Evolutionary conservation across 441 rosid genomes (phyloP).

Genomic region (Populus hybrid): DNA sequence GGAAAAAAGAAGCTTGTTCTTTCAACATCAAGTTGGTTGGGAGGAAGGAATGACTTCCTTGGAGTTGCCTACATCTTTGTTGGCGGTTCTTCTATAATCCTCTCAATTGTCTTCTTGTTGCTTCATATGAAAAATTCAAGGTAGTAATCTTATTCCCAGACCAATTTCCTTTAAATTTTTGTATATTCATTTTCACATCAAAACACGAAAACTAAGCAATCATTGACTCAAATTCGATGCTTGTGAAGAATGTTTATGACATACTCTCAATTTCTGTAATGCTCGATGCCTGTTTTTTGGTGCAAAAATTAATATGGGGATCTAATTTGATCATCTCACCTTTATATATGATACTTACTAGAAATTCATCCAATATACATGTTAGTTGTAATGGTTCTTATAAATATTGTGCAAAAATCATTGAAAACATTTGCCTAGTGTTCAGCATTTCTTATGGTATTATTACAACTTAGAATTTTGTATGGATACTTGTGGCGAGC

Average conservation of each 20-base stretch:
- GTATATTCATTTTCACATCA: slow-evolving; percentile 6
- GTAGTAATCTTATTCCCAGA: slow-evolving; percentile 24
- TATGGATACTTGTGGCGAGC: not conserved
- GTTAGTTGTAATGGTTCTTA: not conserved
- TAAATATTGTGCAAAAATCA: not conserved
- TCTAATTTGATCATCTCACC: not conserved
- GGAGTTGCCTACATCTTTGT: slow-evolving; percentile 63
- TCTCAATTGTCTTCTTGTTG: slow-evolving; percentile 58
- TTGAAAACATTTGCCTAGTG: not conserved
- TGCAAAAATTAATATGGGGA: not conserved
- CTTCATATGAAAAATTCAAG: slow-evolving; percentile 63
- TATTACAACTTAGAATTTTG: too few relatives aligned
- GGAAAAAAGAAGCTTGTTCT: slow-evolving; percentile 79
- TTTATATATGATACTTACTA: not conserved
- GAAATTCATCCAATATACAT: not conserved
- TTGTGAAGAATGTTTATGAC: not conserved
- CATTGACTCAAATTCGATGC: not conserved
- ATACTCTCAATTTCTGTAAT: not conserved
- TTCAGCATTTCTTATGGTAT: not conserved
- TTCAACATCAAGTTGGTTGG: slow-evolving; percentile 76
- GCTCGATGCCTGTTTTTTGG: not conserved
- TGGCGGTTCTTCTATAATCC: slow-evolving; percentile 54
- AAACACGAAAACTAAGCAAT: not conserved
- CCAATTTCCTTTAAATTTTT: slow-evolving; percentile 4
- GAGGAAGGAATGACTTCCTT: slow-evolving; percentile 80